A percentile compares a stretch with the other conserved stretches of the same genome.
phyloP scores from a whole-genome alignment of 805 yeast genomes.

The Starmerella stigmatis region DNA sequence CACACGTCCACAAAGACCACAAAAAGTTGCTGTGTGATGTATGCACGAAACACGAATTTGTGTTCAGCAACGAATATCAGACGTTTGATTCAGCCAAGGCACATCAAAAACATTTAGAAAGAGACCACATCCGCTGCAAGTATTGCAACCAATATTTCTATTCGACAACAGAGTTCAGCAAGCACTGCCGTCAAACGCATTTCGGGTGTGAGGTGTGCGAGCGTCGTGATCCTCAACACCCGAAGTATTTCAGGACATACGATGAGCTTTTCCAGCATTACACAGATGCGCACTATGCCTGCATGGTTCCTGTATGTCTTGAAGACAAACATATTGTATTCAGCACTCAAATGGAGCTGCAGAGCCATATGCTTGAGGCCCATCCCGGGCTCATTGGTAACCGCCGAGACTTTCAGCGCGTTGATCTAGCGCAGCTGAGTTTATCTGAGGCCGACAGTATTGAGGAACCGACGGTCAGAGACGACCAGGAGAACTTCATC shows the following conservation, averaged over 20 bases:
- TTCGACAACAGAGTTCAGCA: constrained; percentile 73
- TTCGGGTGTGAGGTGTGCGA: constrained; percentile 89
- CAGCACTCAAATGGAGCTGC: constrained; percentile 70
- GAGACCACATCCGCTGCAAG: constrained; percentile 65
- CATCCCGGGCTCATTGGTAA: constrained; percentile 54
- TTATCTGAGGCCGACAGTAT: not conserved
- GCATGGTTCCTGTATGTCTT: constrained; percentile 65
- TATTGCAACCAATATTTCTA: constrained; percentile 72
- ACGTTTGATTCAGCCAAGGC: constrained; percentile 53
- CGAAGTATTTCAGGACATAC: constrained; percentile 70
- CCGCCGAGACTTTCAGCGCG: constrained; percentile 23
- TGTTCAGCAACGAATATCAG: constrained; percentile 61
- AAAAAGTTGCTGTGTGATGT: constrained; percentile 57
- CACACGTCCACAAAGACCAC: constrained; percentile 57
- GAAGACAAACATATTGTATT: constrained; percentile 90
- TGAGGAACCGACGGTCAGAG: not conserved
- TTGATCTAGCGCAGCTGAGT: constrained; percentile 4
- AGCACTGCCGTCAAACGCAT: constrained; percentile 74
- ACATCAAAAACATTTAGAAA: constrained; percentile 43
- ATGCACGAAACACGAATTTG: constrained; percentile 67
- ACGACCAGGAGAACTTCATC: not conserved
- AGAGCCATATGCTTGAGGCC: constrained; percentile 76
- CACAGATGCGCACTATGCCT: constrained; percentile 57
- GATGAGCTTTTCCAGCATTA: constrained; percentile 69
- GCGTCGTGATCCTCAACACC: constrained; percentile 40